Base-by-base conservation (phyloP, 495 filamentous ascomycete species). In the Cercophora scortea region DNA sequence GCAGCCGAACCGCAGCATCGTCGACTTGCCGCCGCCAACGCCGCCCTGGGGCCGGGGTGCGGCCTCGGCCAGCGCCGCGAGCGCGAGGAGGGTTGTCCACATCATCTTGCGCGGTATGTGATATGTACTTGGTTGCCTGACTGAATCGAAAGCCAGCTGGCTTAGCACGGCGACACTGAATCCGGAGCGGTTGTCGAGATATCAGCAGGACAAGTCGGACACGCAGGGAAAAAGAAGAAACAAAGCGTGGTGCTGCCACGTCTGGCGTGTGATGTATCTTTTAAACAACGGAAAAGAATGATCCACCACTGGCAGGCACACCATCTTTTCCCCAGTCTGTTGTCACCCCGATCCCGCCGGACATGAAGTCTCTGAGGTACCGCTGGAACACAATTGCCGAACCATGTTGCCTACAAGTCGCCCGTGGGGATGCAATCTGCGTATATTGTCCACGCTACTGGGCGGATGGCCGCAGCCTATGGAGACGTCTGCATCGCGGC, bases 1-100 rank as follows among this genome's bases (percentile, higher is more conserved):
- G 64, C 70, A 72, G 42, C 66, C 68, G 55, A 71, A 72, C 41
- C 70, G 68, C 47, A 71, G 58, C 54, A 61, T 61, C 19, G 58
- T 61, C 1, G 56, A 19, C 18, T 60, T 16, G 41, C 35, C 58
- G 42, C 65, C 59, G 44, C 58, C 60, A 11, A 57, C 57, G 17
- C 66, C 61, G 11, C 52, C 54, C 42, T 34, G 52, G 5, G 25
- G 25, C 55, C 71, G 70, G 11, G 70, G 67, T 8, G 63, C 55
- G 13, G 57, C 64, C 25, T 66, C 47, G 17, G 58, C 61, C 40
- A 63, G 64, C 6, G 61, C 57, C 55, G 52, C 56, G 8, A 60
- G 56, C 45, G 59, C 57, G 15, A 71, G 41, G 19, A 65, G 52
- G 33, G 56, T 54, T 35, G 65, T 61, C 61, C 68, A 63, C 59